Percentiles rank a stretch among this genome's conserved stretches.
phyloP scores from a whole-genome alignment of 805 yeast species.

The Metschnikowia baotianmanensis region DNA sequence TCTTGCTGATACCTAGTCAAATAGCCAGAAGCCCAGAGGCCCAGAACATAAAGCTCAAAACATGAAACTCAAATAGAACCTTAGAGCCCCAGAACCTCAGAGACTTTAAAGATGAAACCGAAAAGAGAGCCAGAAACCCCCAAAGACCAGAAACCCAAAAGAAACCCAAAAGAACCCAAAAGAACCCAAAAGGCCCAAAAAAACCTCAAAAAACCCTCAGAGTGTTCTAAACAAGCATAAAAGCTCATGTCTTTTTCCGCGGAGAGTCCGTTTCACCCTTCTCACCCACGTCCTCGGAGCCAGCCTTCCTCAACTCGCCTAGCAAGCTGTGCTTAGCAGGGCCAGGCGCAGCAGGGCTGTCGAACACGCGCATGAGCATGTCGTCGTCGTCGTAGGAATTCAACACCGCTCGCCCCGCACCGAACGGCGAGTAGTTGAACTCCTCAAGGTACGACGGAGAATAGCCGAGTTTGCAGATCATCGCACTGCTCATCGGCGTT shows the following conservation, averaged over 20 bases:
- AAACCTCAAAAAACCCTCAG: too few relatives aligned
- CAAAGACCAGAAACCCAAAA: too few relatives aligned
- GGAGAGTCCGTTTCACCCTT: background rate
- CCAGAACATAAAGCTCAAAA: too few relatives aligned
- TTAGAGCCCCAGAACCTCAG: too few relatives aligned
- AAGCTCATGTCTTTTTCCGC: background rate
- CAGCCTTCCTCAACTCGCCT: conserved; percentile 15
- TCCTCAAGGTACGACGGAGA: conserved; percentile 68
- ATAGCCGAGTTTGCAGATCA: conserved; percentile 56
- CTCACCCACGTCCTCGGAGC: background rate
- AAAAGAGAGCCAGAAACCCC: too few relatives aligned
- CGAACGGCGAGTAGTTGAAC: conserved; percentile 51
- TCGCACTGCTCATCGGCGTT: conserved; percentile 44
- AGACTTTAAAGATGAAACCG: too few relatives aligned
- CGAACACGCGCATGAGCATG: conserved; percentile 42
- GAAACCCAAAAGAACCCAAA: too few relatives aligned
- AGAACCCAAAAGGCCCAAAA: background rate
- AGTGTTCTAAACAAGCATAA: background rate
- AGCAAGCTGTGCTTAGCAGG: conserved; percentile 9
- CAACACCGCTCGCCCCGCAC: conserved; percentile 19
- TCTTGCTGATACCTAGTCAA: too few relatives aligned
- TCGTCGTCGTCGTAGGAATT: conserved; percentile 46
- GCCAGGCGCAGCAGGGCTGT: conserved; percentile 22
- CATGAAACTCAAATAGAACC: too few relatives aligned
- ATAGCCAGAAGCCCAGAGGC: too few relatives aligned